phyloP scores from a whole-genome alignment of 2,329 filamentous ascomycete species.

The Ascochyta pisi region DNA sequence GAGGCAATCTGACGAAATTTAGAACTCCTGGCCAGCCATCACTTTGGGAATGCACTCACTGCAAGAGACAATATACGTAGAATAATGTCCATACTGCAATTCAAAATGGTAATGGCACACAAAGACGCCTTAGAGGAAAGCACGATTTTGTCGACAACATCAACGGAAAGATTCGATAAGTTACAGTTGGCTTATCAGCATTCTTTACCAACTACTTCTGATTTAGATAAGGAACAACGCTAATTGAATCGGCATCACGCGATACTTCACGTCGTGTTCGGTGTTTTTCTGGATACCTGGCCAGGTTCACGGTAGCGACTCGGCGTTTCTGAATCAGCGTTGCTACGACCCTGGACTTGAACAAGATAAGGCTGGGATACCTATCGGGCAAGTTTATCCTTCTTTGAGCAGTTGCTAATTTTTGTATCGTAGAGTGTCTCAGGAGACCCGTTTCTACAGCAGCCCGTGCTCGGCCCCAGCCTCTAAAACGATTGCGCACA shows the following conservation, averaged over 20 bases:
- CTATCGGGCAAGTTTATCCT: neutral
- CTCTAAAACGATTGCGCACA: neutral
- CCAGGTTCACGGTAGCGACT: conserved; percentile 34
- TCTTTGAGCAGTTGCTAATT: neutral
- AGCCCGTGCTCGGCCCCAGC: too few species aligned
- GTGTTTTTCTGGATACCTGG: conserved; percentile 41
- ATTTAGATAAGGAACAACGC: neutral
- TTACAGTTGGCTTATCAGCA: neutral
- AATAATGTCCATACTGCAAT: neutral
- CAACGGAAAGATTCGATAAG: neutral
- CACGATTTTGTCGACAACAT: neutral
- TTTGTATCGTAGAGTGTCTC: neutral
- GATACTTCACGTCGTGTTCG: conserved; percentile 27
- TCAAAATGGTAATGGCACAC: neutral
- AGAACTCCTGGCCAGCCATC: neutral
- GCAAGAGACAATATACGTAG: neutral
- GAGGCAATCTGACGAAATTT: neutral
- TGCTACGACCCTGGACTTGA: neutral
- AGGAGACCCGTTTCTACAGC: neutral
- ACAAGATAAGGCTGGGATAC: neutral
- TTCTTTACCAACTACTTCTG: neutral
- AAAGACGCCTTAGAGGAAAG: neutral
- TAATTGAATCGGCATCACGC: neutral
- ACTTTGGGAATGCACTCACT: neutral
- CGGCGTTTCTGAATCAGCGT: conserved; percentile 2